These are phyloP conservation scores for Aspergillus chevalieri DNA, from an alignment of 2,329 filamentous ascomycete species.

Conservation along the genomic window DNA sequence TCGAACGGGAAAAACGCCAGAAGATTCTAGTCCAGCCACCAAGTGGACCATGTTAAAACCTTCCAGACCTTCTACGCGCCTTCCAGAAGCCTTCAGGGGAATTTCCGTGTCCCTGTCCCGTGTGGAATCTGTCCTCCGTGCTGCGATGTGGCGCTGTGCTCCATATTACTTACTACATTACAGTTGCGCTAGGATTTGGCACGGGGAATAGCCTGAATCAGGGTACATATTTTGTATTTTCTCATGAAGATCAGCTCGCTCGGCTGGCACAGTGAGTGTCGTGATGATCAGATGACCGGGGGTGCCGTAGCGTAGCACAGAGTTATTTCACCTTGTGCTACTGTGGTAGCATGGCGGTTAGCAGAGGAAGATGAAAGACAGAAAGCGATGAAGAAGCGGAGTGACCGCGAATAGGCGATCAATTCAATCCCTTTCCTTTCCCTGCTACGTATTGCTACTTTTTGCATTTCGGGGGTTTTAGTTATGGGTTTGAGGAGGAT, in stretches of 20 bases:
- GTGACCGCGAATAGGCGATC: too few relatives aligned
- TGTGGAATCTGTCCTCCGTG: neutral
- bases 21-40: constrained; percentile 1
- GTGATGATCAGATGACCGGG: too few relatives aligned
- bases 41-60: neutral
- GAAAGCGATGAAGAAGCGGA: too few relatives aligned
- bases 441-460: too few relatives aligned
- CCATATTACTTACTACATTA: neutral
- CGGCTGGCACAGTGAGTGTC: neutral
- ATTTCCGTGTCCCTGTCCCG: neutral
- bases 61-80: constrained; percentile 10
- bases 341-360: too few relatives aligned
- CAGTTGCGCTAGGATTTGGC: neutral
- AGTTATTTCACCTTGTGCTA: neutral
- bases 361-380: too few relatives aligned
- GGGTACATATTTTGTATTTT: neutral
- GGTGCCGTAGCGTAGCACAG: neutral
- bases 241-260: neutral
- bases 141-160: neutral
- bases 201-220: neutral
- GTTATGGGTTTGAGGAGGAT: too few relatives aligned
- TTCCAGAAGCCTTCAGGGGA: constrained; percentile 14
- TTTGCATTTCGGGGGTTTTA: too few relatives aligned
- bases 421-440: too few relatives aligned
- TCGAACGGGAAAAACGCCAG: constrained; percentile 1